Conservation (phyloP, 352 stramenopile species). For the Pythium sp. region DNA sequence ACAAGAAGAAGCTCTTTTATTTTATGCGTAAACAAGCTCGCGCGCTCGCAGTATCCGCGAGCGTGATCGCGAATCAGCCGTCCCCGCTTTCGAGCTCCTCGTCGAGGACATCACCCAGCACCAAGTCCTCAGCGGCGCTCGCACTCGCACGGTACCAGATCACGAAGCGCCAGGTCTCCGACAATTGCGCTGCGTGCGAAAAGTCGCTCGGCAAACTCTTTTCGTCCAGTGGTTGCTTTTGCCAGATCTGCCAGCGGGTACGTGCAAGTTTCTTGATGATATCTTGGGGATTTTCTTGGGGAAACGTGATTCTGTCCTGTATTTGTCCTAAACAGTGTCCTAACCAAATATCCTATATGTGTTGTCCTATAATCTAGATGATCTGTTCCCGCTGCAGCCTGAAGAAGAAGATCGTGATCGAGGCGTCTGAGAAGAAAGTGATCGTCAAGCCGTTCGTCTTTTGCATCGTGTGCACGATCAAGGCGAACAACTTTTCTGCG, state of each 20-base stretch:
- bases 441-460: constrained; percentile 26
- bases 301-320: neutral
- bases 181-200: constrained; percentile 38
- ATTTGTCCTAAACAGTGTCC: neutral
- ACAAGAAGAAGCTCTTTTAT: constrained; percentile 59
- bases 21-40: constrained; percentile 28
- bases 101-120: neutral
- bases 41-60: constrained; percentile 7
- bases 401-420: constrained; percentile 49
- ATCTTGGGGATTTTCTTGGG: neutral
- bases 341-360: no score
- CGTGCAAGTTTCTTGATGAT: neutral
- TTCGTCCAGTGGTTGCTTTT: constrained; percentile 28
- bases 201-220: constrained; percentile 31
- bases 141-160: constrained; percentile 3
- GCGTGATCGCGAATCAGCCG: neutral
- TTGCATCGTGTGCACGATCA: constrained; percentile 38
- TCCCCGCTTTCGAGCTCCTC: constrained; percentile 12
- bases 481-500: constrained; percentile 23
- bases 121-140: constrained; percentile 15
- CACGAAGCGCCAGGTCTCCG: constrained; percentile 6
- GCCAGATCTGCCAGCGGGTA: constrained; percentile 20
- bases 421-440: constrained; percentile 26
- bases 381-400: constrained; percentile 46
- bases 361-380: constrained; percentile 9